Evolutionary conservation across 2,329 filamentous ascomycete genomes (phyloP).

Genomic region (Cyanodermella asteris): DNA sequence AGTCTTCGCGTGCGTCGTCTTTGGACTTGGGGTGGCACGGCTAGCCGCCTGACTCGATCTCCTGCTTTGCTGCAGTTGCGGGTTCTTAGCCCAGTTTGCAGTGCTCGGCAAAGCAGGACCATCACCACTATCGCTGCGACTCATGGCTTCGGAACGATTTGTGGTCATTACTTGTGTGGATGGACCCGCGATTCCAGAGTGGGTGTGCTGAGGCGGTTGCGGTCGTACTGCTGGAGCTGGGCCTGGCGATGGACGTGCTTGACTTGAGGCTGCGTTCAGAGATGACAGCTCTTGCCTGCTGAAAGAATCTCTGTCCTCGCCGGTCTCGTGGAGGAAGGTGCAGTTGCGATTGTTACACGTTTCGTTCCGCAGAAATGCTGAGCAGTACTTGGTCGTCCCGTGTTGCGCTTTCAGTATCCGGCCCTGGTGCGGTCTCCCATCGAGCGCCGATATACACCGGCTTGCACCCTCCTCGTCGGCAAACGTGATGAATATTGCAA

Average conservation of each 20-base stretch:
- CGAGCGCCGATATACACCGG: constrained; percentile 74
- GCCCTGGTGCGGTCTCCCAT: constrained; percentile 81
- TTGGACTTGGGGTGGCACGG: constrained; percentile 61
- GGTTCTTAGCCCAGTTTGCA: constrained; percentile 70
- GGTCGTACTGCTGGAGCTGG: constrained; percentile 24
- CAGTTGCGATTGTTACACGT: constrained; percentile 88
- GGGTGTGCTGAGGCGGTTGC: constrained; percentile 16
- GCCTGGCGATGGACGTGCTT: constrained; percentile 40
- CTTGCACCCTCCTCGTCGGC: constrained; percentile 77
- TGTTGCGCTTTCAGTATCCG: constrained; percentile 53
- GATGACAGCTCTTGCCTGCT: constrained; percentile 85
- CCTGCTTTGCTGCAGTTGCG: constrained; percentile 45
- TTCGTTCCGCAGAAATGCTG: constrained; percentile 84
- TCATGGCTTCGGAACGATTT: constrained; percentile 32
- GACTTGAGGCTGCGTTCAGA: constrained; percentile 73
- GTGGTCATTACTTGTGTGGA: constrained; percentile 24
- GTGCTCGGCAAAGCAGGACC: constrained; percentile 80
- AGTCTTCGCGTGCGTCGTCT: constrained; percentile 24
- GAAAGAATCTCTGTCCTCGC: constrained; percentile 95
- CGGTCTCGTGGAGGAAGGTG: constrained; percentile 94
- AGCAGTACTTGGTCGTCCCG: constrained; percentile 97
- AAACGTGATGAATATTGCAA: constrained; percentile 98
- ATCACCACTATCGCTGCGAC: constrained; percentile 42
- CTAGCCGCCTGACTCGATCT: constrained; percentile 56
- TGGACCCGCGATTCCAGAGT: constrained; percentile 16